These are phyloP conservation scores for Saccharomycopsis selenospora DNA, from an alignment of 805 yeast genomes.

Conservation along the genomic window DNA sequence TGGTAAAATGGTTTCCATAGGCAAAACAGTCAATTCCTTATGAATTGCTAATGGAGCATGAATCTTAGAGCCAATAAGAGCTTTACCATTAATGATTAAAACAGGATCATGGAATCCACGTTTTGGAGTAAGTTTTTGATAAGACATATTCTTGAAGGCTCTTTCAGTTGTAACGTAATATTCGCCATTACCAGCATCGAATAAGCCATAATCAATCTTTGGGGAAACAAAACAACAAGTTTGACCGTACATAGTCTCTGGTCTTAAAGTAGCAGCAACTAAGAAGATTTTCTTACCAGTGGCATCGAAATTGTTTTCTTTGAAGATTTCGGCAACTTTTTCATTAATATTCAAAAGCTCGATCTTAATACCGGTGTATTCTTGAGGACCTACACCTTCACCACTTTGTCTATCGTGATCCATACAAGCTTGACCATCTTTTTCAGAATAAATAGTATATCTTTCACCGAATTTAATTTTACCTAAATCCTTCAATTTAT, in stretches of 20 bases:
- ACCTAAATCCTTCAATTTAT: conserved; percentile 71
- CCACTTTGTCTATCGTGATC: conserved; percentile 97
- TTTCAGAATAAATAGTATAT: conserved; percentile 93
- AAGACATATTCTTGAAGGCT: conserved; percentile 95
- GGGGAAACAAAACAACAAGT: conserved; percentile 97
- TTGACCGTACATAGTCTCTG: conserved; percentile 99
- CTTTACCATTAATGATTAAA: conserved; percentile 56
- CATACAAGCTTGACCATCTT: conserved; percentile 99
- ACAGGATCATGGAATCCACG: conserved; percentile 71
- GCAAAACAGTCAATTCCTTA: conserved; percentile 71
- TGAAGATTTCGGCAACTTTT: conserved; percentile 48
- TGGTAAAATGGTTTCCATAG: conserved; percentile 96
- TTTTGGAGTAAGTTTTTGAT: conserved; percentile 83
- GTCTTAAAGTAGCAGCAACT: conserved; percentile 96
- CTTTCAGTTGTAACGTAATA: conserved; percentile 85
- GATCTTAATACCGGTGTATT: conserved; percentile 90
- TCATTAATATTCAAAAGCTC: conserved; percentile 53
- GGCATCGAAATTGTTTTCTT: conserved; percentile 36
- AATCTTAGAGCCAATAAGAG: conserved; percentile 79
- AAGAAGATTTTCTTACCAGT: conserved; percentile 62
- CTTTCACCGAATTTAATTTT: conserved; percentile 98
- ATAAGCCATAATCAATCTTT: conserved; percentile 84
- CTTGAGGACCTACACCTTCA: conserved; percentile 96
- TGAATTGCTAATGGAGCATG: conserved; percentile 73
- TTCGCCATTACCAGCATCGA: conserved; percentile 71